phyloP scores from a whole-genome alignment of 495 filamentous ascomycete genomes.

The Neurospora sp. region DNA sequence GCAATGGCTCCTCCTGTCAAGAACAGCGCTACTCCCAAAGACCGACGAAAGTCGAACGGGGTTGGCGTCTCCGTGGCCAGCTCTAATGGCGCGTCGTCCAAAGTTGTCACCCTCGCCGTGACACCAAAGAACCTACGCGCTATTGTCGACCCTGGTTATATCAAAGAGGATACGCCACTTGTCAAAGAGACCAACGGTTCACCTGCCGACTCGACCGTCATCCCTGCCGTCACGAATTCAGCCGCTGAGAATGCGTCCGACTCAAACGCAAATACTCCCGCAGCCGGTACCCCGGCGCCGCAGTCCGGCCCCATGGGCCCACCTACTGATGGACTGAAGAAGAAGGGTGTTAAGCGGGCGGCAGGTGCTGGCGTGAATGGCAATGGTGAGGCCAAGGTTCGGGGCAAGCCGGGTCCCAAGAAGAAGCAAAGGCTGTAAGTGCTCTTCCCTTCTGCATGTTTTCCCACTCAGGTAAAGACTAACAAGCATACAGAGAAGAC shows the following conservation, averaged over 20 bases:
- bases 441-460: conserved; percentile 1
- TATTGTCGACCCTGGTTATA: conserved; percentile 32
- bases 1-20: conserved; percentile 33
- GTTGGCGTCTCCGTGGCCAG: conserved; percentile 1
- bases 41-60: conserved; percentile 34
- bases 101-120: conserved; percentile 32
- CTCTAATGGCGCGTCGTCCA: conserved; percentile 11
- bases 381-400: conserved; percentile 43
- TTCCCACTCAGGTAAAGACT: not conserved
- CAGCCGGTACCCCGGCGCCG: conserved; percentile 31
- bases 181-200: conserved; percentile 18
- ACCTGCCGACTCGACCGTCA: conserved; percentile 15
- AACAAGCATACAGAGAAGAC: conserved; percentile 42
- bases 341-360: conserved; percentile 47
- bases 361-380: conserved; percentile 37
- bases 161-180: conserved; percentile 32
- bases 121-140: conserved; percentile 28
- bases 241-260: conserved; percentile 38
- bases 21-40: conserved; percentile 26
- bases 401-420: conserved; percentile 88
- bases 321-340: conserved; percentile 46
- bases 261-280: conserved; percentile 37
- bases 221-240: conserved; percentile 21
- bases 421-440: conserved; percentile 91
- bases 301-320: conserved; percentile 37